Evolutionary conservation across 1,139 yeast genomes (phyloP).

Genomic region (Yamadazyma taylorii): DNA sequence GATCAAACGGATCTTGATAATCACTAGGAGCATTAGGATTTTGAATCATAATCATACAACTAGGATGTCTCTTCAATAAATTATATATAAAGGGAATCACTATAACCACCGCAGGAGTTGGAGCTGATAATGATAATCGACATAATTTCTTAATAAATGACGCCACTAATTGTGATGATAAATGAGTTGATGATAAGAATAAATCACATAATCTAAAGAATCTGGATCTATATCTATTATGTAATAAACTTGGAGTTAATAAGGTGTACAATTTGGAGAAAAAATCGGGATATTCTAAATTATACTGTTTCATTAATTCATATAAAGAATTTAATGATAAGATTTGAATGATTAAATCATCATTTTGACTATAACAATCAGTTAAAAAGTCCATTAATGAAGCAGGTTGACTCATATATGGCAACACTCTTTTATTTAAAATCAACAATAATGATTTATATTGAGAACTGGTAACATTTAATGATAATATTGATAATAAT

Average conservation of each 20-base stretch:
- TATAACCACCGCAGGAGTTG: conserved; percentile 88
- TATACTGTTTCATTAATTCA: conserved; percentile 76
- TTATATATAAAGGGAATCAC: conserved; percentile 91
- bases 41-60: conserved; percentile 89
- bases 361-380: conserved; percentile 67
- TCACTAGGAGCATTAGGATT: conserved; percentile 27
- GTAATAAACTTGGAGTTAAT: conserved; percentile 71
- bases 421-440: conserved; percentile 81
- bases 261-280: conserved; percentile 79
- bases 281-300: conserved; percentile 91
- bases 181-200: conserved; percentile 83
- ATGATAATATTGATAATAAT: conserved; percentile 58
- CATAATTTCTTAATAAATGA: conserved; percentile 85
- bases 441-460: conserved; percentile 69
- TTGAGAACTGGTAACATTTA: conserved; percentile 53
- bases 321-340: conserved; percentile 86
- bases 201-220: conserved; percentile 85
- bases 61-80: conserved; percentile 84
- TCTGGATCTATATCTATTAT: conserved; percentile 79
- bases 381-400: conserved; percentile 90
- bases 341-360: conserved; percentile 71
- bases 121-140: conserved; percentile 71
- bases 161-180: conserved; percentile 81
- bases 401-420: conserved; percentile 77
- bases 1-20: conserved; percentile 68